These are phyloP conservation scores for Triadica sebifera DNA, from an alignment of 345 rosid genomes.

Conservation along the genomic window DNA sequence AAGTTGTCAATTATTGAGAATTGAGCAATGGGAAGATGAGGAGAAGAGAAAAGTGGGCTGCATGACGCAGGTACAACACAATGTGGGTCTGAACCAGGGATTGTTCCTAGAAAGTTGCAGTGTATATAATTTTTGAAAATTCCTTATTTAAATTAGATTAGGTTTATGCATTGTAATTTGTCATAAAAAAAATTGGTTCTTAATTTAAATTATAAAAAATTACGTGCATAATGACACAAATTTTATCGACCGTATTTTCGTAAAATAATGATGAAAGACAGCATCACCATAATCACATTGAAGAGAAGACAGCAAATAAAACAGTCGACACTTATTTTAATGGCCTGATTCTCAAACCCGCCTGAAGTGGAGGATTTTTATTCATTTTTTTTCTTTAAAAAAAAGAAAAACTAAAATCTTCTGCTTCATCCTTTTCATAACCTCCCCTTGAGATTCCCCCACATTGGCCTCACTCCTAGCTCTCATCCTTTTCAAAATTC, in stretches of 20 bases:
- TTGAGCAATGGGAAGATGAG: not conserved
- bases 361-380: too few relatives aligned
- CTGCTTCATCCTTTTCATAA: conserved; percentile 18
- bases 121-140: too few relatives aligned
- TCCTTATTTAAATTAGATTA: too few relatives aligned
- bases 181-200: too few relatives aligned
- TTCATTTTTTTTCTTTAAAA: not conserved
- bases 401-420: conserved; percentile 14
- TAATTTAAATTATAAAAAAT: too few relatives aligned
- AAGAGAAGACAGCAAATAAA: conserved; percentile 9
- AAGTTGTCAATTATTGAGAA: not conserved
- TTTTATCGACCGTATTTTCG: not conserved
- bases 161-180: too few relatives aligned
- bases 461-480: too few relatives aligned
- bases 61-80: too few relatives aligned
- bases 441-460: conserved; percentile 28
- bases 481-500: conserved; percentile 2
- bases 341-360: too few relatives aligned
- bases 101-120: not conserved
- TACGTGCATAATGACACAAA: too few relatives aligned
- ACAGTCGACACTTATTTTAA: too few relatives aligned
- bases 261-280: too few relatives aligned
- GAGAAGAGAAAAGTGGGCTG: not conserved
- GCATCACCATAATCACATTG: not conserved
- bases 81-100: not conserved